Base-by-base conservation (phyloP, 768 basidiomycete genomes). In the Tulasnella sp. region DNA sequence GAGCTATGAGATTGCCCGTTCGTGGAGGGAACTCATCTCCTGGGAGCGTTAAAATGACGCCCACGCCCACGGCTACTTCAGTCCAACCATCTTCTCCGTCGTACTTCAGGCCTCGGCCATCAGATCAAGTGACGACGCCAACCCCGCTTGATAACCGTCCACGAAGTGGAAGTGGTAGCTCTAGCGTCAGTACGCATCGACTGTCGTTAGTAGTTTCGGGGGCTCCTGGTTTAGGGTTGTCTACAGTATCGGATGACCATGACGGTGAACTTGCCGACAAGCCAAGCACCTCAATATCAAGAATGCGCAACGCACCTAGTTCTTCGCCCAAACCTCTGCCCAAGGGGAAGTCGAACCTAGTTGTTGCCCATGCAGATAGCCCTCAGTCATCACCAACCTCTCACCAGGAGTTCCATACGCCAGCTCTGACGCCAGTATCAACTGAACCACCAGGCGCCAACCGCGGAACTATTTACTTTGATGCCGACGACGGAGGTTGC, bases 401-500 rank as follows among this genome's bases (percentile, higher is more conserved):
- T 3, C 19, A 48, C 19, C 2, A 32, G 25, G 14, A 25, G 5
- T 48, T 32, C 11, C 17, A 27, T 6, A 48, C 45, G 1, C 36
- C 36, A 11, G 19, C 37, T 27, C 25, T 39, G 23, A 36, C 37
- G 19, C 36, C 52, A n/a, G 31, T 29, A 8, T 27, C 52, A 21
- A 25, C 39, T 21, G 52, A 34, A 15, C 23, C 37, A 21, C 27
- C 35, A 27, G 39, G 27, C 17, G n/a, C 41, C 39, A 27, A 53
- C 35, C 23, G 39, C 52, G 12, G 41, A 39, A 37, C 52, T 35
- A 37, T 40, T 1, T 53, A 53, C 52, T 53, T 23, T 53, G 52
- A 53, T 15, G 52, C 52, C 2, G 35, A 37, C 9, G 37, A 37
- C 11, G 25, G 35, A n/a, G 52, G 37, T 21, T n/a, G n/a, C n/a